phyloP scores from a whole-genome alignment of 306 rosid species.

The Cicer cuneatum region DNA sequence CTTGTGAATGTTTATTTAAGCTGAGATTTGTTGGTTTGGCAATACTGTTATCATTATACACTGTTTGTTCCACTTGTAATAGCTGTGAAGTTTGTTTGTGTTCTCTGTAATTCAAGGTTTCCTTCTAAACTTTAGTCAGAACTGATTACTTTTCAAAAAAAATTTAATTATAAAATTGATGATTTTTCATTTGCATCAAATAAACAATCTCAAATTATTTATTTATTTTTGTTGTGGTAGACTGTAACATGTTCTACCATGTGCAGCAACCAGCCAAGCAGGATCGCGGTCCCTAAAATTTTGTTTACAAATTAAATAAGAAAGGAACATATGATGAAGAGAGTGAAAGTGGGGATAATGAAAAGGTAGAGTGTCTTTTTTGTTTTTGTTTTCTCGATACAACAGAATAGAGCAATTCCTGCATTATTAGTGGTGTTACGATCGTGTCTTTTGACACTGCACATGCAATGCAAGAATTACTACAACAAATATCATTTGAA shows the following conservation, averaged over 20 bases:
- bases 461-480: neutral
- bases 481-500: neutral
- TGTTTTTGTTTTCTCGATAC: neutral
- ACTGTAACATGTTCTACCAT: slow-evolving; percentile 8
- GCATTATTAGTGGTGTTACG: no score
- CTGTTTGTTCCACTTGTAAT: slow-evolving; percentile 34
- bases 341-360: slow-evolving; percentile 16
- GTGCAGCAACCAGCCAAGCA: neutral
- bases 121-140: neutral
- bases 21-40: slow-evolving; percentile 37
- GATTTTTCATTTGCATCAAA: slow-evolving; percentile 23
- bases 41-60: neutral
- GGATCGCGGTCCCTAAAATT: neutral
- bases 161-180: neutral
- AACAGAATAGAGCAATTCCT: neutral
- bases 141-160: neutral
- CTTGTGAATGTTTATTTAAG: slow-evolving; percentile 33
- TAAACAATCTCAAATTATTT: neutral
- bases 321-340: neutral
- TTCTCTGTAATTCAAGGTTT: slow-evolving; percentile 19
- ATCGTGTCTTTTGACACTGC: neutral
- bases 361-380: neutral
- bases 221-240: neutral
- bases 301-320: slow-evolving; percentile 12
- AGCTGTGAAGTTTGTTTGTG: slow-evolving; percentile 15